phyloP scores from a whole-genome alignment of 1,284 basidiomycete species.

The Apiotrichum montevideense region DNA sequence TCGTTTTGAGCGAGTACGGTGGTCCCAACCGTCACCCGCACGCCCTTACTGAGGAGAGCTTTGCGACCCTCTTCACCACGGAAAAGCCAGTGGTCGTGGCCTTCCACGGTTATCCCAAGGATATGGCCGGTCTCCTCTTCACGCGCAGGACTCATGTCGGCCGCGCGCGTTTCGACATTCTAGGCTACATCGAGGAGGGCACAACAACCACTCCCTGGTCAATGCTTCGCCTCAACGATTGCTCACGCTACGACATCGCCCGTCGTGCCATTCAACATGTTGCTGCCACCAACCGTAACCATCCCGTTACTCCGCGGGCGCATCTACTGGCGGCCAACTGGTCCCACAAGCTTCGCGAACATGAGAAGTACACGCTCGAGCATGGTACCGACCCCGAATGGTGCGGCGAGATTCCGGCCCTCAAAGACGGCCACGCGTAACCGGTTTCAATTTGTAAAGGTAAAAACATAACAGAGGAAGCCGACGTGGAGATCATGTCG shows the following conservation, averaged over 20 bases:
- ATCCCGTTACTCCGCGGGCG: slow-evolving; percentile 37
- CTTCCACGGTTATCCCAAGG: slow-evolving; percentile 61
- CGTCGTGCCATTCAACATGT: slow-evolving; percentile 45
- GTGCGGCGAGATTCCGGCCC: slow-evolving; percentile 35
- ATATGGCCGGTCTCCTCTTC: slow-evolving; percentile 44
- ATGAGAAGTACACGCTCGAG: slow-evolving; percentile 46
- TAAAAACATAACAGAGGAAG: too few species aligned
- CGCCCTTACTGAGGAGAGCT: slow-evolving; percentile 59
- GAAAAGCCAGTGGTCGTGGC: slow-evolving; percentile 69
- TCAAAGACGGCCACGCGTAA: slow-evolving; percentile 9
- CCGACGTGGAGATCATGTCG: too few species aligned
- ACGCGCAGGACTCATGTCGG: slow-evolving; percentile 42
- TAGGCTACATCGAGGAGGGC: slow-evolving; percentile 49
- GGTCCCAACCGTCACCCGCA: slow-evolving; percentile 48
- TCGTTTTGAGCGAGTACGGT: slow-evolving; percentile 51
- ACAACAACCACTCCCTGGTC: slow-evolving; percentile 51
- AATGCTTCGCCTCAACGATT: slow-evolving; percentile 50
- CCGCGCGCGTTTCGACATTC: slow-evolving; percentile 43
- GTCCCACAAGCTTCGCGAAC: slow-evolving; percentile 42
- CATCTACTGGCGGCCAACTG: slow-evolving; percentile 44
- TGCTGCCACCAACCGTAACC: slow-evolving; percentile 30
- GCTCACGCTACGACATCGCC: slow-evolving; percentile 49
- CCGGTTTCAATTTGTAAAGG: slow-evolving; percentile 41
- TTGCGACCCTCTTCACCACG: slow-evolving; percentile 63
- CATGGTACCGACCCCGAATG: slow-evolving; percentile 44